A percentile compares a stretch with the other conserved stretches of the same genome.
phyloP scores from a whole-genome alignment of 2,329 filamentous ascomycete genomes.

The Thelonectria blattea region DNA sequence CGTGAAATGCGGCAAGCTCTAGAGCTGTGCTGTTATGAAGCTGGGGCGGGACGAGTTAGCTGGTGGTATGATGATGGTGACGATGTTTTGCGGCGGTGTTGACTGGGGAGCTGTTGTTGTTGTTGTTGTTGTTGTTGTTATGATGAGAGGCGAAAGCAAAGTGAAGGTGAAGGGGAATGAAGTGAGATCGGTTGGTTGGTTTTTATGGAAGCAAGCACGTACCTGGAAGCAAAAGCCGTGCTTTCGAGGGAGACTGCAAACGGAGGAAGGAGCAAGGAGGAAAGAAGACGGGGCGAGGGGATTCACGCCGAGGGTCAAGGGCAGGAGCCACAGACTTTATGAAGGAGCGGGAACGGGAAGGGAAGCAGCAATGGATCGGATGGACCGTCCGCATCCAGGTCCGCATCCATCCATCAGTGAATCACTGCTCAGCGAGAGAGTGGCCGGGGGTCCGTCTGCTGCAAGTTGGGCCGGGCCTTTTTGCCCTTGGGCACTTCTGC shows the following conservation, averaged over 20 bases:
- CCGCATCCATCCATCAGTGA: too few species aligned
- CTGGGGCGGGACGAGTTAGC: slow-evolving; percentile 18
- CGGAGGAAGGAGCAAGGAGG: slow-evolving; percentile 5
- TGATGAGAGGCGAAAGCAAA: neutral
- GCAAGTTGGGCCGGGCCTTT: neutral
- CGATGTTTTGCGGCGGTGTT: slow-evolving; percentile 22
- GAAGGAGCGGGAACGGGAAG: slow-evolving; percentile 30
- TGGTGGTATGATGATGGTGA: slow-evolving; percentile 33
- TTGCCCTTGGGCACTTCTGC: neutral
- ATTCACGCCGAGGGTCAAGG: slow-evolving; percentile 16
- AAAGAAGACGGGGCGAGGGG: slow-evolving; percentile 15
- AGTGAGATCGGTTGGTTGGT: slow-evolving; percentile 5
- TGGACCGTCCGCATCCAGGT: too few species aligned
- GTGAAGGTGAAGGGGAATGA: neutral
- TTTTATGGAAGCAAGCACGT: slow-evolving; percentile 26
- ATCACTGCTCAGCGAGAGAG: neutral
- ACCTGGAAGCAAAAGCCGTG: neutral
- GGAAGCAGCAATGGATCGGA: slow-evolving; percentile 33
- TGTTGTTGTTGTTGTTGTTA: neutral
- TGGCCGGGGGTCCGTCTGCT: neutral
- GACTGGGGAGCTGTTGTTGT: slow-evolving; percentile 18
- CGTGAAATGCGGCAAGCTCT: slow-evolving; percentile 5
- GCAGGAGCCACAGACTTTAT: slow-evolving; percentile 34
- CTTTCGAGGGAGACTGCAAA: slow-evolving; percentile 16
- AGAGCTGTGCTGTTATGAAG: slow-evolving; percentile 9